Percentiles rank a stretch among this genome's conserved stretches.
Conservation (phyloP, 371 early-diverging fungal species). For the Mucor lusitanicus region DNA sequence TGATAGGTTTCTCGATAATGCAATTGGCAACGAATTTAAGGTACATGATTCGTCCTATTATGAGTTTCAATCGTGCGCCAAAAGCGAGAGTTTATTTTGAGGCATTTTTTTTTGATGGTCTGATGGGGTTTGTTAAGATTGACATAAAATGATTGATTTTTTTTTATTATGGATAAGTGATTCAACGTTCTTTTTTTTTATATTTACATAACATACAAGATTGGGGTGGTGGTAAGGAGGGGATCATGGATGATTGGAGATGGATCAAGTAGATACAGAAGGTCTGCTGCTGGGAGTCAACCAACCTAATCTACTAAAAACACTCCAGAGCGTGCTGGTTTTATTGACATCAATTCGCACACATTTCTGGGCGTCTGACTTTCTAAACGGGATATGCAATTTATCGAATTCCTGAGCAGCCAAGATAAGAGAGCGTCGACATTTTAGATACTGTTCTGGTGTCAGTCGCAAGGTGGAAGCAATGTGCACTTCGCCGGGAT, state of each 20-base stretch:
- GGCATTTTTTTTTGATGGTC: neutral
- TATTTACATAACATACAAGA: constrained; percentile 4
- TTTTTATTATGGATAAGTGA: neutral
- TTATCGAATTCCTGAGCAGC: constrained; percentile 39
- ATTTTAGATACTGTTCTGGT: constrained; percentile 71
- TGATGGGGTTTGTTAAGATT: too few relatives aligned
- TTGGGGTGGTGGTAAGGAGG: neutral
- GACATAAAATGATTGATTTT: neutral
- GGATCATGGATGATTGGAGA: neutral
- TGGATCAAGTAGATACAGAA: neutral
- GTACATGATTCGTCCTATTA: neutral
- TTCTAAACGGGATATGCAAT: constrained; percentile 36
- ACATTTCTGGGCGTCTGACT: constrained; percentile 52
- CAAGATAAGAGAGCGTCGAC: constrained; percentile 42
- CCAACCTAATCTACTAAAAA: constrained; percentile 45
- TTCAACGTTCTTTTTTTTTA: neutral
- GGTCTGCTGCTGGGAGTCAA: constrained; percentile 27
- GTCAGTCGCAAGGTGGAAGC: constrained; percentile 71
- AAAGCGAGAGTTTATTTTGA: neutral
- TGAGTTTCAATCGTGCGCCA: neutral
- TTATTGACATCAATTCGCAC: constrained; percentile 55
- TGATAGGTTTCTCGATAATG: neutral
- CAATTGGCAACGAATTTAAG: neutral
- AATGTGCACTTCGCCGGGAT: constrained; percentile 62
- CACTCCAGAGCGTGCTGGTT: constrained; percentile 47